phyloP scores from a whole-genome alignment of 1,284 basidiomycete genomes.

The Bjerkandera adusta region DNA sequence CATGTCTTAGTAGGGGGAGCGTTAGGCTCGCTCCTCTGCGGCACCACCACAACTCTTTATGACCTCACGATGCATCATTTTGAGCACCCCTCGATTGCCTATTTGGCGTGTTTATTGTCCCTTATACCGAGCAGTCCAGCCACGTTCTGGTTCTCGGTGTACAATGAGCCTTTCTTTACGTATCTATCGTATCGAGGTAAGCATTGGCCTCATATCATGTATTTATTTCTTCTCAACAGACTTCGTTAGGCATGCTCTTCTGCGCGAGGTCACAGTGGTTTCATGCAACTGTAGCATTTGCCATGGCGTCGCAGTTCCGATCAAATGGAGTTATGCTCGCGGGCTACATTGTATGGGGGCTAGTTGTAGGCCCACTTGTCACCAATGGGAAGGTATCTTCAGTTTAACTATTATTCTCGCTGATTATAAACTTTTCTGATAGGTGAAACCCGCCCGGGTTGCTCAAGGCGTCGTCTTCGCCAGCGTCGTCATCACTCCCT shows the following conservation, averaged over 20 bases:
- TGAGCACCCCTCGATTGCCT: conserved; percentile 53
- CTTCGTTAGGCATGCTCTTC: conserved; percentile 54
- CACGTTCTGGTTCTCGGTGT: conserved; percentile 69
- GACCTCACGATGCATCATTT: conserved; percentile 54
- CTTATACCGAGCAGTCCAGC: conserved; percentile 81
- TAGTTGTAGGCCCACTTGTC: conserved; percentile 53
- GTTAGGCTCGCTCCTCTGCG: conserved; percentile 41
- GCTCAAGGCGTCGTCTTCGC: conserved; percentile 40
- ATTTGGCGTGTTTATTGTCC: conserved; percentile 64
- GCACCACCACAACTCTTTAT: conserved; percentile 60
- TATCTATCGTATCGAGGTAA: conserved; percentile 73
- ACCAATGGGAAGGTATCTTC: conserved; percentile 32
- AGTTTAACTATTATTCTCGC: not conserved
- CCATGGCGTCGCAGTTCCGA: conserved; percentile 67
- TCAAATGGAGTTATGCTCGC: conserved; percentile 80
- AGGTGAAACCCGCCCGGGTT: conserved; percentile 34
- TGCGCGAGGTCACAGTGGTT: conserved; percentile 50
- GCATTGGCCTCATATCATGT: conserved; percentile 14
- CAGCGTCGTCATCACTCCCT: conserved; percentile 57
- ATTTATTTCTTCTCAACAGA: conserved; percentile 3
- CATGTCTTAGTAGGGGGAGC: conserved; percentile 35
- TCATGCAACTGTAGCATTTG: conserved; percentile 60
- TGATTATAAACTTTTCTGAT: conserved; percentile 14
- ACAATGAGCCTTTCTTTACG: conserved; percentile 86
- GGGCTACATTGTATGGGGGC: conserved; percentile 75